Base-by-base conservation (phyloP, 2,329 filamentous ascomycete species). In the Colletotrichum sojae region DNA sequence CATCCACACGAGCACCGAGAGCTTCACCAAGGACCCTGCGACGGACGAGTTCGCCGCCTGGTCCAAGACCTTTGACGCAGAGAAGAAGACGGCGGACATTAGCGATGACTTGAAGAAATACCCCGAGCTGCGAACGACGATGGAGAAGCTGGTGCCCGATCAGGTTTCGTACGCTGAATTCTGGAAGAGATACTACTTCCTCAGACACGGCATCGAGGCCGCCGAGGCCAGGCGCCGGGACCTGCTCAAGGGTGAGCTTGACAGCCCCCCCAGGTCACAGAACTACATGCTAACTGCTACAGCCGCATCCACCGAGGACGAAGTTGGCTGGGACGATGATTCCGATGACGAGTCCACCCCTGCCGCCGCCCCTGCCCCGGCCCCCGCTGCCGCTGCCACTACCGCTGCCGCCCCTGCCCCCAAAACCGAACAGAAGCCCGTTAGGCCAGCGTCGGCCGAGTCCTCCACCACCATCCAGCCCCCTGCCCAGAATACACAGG, bases 121-220 rank as follows among this genome's bases (percentile, higher is more conserved):
- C 76, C 89, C 91, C 10, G 95, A 98, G 80, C 83, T 99, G 74
- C 87, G 95, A 74, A 82, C 87, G 27, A 94, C 94, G 0, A 98
- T 99, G 95, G 96, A 98, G 86, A 94, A 92, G 83, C 84, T 97
- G 63, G 96, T 99, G n/a, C 96, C 96, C 1, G 94, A 95, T 80
- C 89, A 90, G 74, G 93, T 98, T n/a, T 88, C 95, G 40, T 99
- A 99, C 76, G 87, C 85, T 60, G 89, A 92, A 60, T 99, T 99
- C 79, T 99, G 96, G 95, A 92, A 89, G 78, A 88, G 96, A 64
- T 99, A 99, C 81, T 98, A 98, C 79, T 99, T 97, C 84, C 83
- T 98, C 71, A 88, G 95, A 75, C 92, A 97, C 76, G 94, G 96
- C 16, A 92, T 99, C 71, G 95, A 98, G 83, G 95, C 93, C 27